Conservation (phyloP, 495 filamentous ascomycete species). For the Podospora pseudoanserina region DNA sequence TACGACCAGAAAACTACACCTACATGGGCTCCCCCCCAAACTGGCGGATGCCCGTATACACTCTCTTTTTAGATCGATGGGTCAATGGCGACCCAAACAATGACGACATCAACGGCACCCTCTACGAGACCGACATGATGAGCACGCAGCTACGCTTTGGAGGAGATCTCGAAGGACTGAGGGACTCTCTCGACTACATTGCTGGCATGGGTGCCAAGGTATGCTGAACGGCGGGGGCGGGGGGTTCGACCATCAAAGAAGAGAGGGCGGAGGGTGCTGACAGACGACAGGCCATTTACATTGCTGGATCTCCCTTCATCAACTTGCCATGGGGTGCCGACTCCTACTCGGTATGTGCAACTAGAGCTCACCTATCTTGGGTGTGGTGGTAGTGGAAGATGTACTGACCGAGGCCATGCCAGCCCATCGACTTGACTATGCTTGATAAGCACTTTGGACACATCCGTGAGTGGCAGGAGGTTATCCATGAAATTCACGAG, state of each 20-base stretch:
- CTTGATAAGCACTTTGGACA: slow-evolving; percentile 67
- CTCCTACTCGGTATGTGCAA: slow-evolving; percentile 47
- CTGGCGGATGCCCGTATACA: slow-evolving; percentile 73
- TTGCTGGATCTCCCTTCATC: slow-evolving; percentile 66
- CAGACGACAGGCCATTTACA: slow-evolving; percentile 54
- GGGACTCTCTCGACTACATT: slow-evolving; percentile 68
- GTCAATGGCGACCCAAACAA: slow-evolving; percentile 71
- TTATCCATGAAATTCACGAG: slow-evolving; percentile 61
- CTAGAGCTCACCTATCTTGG: no score
- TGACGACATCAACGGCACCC: slow-evolving; percentile 65
- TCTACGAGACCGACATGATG: slow-evolving; percentile 65
- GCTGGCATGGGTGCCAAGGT: slow-evolving; percentile 70
- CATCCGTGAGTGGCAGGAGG: slow-evolving; percentile 59
- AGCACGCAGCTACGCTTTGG: slow-evolving; percentile 73
- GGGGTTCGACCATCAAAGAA: neutral
- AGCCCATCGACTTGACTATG: slow-evolving; percentile 65
- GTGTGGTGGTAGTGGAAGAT: neutral
- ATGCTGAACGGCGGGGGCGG: neutral
- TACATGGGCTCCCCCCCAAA: slow-evolving; percentile 59
- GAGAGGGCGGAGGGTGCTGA: slow-evolving; percentile 6
- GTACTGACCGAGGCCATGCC: slow-evolving; percentile 11
- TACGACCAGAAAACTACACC: slow-evolving; percentile 51
- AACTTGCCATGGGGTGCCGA: slow-evolving; percentile 70
- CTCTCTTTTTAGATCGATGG: slow-evolving; percentile 65
- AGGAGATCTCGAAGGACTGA: slow-evolving; percentile 62